phyloP scores from a whole-genome alignment of 805 yeast species.

The Groenewaldozyma tartarivorans region DNA sequence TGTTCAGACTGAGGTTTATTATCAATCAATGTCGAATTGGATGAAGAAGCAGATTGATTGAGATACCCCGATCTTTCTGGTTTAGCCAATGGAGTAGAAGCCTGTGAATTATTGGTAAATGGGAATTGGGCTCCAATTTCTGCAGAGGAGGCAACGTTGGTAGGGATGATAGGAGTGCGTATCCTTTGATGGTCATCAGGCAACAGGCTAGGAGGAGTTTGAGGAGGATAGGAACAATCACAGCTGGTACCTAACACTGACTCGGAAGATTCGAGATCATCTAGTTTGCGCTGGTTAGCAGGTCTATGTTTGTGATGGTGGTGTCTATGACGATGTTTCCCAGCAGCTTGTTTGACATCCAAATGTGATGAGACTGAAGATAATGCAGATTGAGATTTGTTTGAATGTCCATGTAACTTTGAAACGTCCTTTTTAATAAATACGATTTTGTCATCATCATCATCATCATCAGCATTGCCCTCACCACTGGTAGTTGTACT shows the following conservation, averaged over 20 bases:
- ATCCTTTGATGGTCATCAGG: slow-evolving; percentile 25
- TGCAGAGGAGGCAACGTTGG: slow-evolving; percentile 15
- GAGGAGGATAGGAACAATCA: slow-evolving; percentile 20
- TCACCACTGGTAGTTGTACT: not conserved
- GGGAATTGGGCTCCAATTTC: slow-evolving; percentile 26
- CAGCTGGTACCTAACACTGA: slow-evolving; percentile 19
- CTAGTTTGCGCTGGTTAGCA: not conserved
- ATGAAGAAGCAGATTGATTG: not conserved
- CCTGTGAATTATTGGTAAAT: slow-evolving; percentile 11
- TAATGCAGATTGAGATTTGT: slow-evolving; percentile 13
- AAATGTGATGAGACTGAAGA: slow-evolving; percentile 12
- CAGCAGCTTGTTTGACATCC: not conserved
- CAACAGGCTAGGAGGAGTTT: slow-evolving; percentile 15
- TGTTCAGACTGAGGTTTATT: not conserved
- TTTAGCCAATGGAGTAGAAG: not conserved
- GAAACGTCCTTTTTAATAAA: not conserved
- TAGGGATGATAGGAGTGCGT: slow-evolving; percentile 26
- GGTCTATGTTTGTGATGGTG: slow-evolving; percentile 1
- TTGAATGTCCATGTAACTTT: not conserved
- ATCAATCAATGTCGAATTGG: not conserved
- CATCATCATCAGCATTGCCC: not conserved
- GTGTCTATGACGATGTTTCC: slow-evolving; percentile 4
- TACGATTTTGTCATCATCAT: slow-evolving; percentile 1
- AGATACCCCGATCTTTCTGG: no score
- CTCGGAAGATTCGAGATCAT: not conserved